These are phyloP conservation scores for Colletotrichum sp. DNA, from an alignment of 2,329 filamentous ascomycete genomes.

Conservation along the genomic window DNA sequence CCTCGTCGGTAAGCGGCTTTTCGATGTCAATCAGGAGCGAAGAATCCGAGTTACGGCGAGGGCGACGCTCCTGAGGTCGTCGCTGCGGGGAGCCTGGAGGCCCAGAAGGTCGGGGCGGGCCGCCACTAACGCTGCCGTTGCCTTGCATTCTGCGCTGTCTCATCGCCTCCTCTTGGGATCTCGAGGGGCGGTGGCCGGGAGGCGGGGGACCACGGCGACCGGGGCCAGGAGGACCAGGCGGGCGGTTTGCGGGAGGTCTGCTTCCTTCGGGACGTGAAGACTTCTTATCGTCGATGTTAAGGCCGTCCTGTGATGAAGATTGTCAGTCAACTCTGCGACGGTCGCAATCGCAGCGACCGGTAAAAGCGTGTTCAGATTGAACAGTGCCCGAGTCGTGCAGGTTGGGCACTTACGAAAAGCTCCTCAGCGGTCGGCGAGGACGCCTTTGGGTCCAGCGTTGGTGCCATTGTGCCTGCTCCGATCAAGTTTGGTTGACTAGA, in stretches of 20 bases:
- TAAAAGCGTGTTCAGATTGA: neutral
- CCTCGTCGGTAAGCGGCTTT: slow-evolving; percentile 64
- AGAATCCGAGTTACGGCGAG: slow-evolving; percentile 80
- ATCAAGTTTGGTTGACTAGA: slow-evolving; percentile 32
- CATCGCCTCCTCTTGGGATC: slow-evolving; percentile 70
- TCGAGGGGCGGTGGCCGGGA: slow-evolving; percentile 62
- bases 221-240: slow-evolving; percentile 42
- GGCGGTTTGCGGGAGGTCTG: slow-evolving; percentile 40
- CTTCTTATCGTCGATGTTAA: slow-evolving; percentile 68
- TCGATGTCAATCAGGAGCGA: slow-evolving; percentile 66
- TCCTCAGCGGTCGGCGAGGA: slow-evolving; percentile 68
- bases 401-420: slow-evolving; percentile 71
- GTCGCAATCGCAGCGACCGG: neutral
- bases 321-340: neutral
- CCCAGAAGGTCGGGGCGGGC: slow-evolving; percentile 33
- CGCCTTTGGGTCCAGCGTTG: slow-evolving; percentile 46
- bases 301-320: slow-evolving; percentile 59
- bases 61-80: slow-evolving; percentile 49
- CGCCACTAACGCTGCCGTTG: slow-evolving; percentile 34
- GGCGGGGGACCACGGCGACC: slow-evolving; percentile 47
- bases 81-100: slow-evolving; percentile 43
- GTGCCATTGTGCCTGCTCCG: slow-evolving; percentile 56
- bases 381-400: neutral
- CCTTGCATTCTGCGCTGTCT: slow-evolving; percentile 50
- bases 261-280: slow-evolving; percentile 31